Conservation (phyloP, 352 stramenopile genomes). For the Globisporangium alternatum region DNA sequence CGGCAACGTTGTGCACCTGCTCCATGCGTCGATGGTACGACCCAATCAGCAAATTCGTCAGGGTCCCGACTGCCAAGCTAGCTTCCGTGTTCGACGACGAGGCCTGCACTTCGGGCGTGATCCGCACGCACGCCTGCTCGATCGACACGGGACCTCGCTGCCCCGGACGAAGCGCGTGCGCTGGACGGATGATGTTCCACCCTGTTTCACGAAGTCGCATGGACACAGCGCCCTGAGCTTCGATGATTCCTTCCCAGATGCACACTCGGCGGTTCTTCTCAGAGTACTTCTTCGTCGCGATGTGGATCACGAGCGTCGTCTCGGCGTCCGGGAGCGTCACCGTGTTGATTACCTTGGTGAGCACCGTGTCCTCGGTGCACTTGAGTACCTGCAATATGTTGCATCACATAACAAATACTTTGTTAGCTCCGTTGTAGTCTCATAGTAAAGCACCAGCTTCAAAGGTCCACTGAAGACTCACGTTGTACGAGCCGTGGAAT, state of each 20-base stretch:
- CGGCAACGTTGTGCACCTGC: conserved; percentile 7
- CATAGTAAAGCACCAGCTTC: not conserved
- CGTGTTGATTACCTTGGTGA: conserved; percentile 29
- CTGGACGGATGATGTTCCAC: conserved; percentile 26
- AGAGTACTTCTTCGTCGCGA: conserved; percentile 27
- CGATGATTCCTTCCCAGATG: conserved; percentile 35
- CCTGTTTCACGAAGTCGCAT: conserved; percentile 32
- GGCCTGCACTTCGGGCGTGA: conserved; percentile 5
- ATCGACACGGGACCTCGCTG: not conserved
- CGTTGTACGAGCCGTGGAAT: conserved; percentile 3
- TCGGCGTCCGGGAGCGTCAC: conserved; percentile 23
- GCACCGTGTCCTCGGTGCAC: conserved; percentile 5
- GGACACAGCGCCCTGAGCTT: conserved; percentile 25
- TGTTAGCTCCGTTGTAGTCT: not conserved
- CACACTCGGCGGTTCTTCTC: conserved; percentile 20
- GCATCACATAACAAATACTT: not conserved
- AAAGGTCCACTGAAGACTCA: not conserved
- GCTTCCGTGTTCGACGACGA: not conserved
- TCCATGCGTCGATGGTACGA: conserved; percentile 14
- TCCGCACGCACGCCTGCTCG: conserved; percentile 8
- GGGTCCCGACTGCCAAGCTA: conserved; percentile 4
- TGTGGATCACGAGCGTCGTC: conserved; percentile 23
- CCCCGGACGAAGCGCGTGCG: not conserved
- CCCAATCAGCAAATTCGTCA: conserved; percentile 10
- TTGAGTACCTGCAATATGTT: not conserved